Evolutionary conservation across 2,329 filamentous ascomycete species (phyloP), one percentile per base, ranked within the genome.

Genomic region (Penicillium janthinellum): DNA sequence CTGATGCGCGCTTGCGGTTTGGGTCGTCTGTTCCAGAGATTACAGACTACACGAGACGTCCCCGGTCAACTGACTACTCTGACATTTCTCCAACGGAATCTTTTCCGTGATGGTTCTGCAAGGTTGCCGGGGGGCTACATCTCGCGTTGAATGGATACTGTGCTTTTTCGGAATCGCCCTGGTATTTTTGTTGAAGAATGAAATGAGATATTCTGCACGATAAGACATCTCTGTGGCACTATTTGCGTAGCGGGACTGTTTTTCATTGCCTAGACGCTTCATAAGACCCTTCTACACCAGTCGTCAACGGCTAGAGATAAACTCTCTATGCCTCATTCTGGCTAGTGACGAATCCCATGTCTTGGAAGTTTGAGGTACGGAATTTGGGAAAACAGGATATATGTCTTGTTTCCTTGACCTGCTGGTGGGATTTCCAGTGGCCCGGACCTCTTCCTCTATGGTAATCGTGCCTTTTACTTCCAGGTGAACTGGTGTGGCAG

Each of bases 291-390:
- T 31, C 31, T 31, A 6, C 31, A 31, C 7, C 31, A 31, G 31
- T 31, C 31, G 10, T 31, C 31, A 10, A 6, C 8, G 8, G 31
- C 8, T 6, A 31, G 31, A 31, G 6, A 31, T 31, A 31, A 31
- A 31, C 31, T 2, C 3, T 8, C 31, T 31, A 31, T 31, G 31
- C 31, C 31, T 31, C 31, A 22, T 31, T 31, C 31, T 31, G 31
- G 31, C 31, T 31, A 31, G 8, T 44, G 41, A 44, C 20, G 10
- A 42, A 25, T 44, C 41, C 54, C 42, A 60, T 49, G 31, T 41
- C 58, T 17, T 60, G 58, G 58, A 50, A 57, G 4, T 35, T 60
- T n/a, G 42, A 57, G 5, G 5, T 57, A 34, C 48, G 49, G 14
- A 35, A 60, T 22, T 10, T 57, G 8, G 42, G 50, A 11, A 12